Evolutionary conservation across 2,329 filamentous ascomycete species (phyloP).

Genomic region (Microcera coccophila): DNA sequence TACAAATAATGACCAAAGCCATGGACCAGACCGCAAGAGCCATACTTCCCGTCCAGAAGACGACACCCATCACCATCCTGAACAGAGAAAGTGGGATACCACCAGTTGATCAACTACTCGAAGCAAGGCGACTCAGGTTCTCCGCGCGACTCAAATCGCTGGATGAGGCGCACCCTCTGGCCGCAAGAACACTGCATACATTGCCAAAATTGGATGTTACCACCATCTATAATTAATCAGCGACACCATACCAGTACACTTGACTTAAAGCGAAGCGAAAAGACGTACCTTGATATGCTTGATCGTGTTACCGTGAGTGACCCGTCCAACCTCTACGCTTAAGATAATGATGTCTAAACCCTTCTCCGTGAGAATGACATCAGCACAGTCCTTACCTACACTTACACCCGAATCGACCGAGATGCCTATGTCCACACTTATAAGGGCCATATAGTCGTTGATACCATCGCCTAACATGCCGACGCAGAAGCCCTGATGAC

Average conservation of each 20-base stretch:
- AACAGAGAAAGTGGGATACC: constrained; percentile 10
- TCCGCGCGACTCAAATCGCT: constrained; percentile 14
- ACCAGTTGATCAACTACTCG: constrained; percentile 6
- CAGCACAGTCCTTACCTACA: constrained; percentile 29
- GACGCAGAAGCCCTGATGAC: constrained; percentile 22
- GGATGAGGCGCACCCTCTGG: constrained; percentile 15
- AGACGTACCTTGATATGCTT: too few relatives aligned
- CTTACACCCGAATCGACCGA: constrained; percentile 29
- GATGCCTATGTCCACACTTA: constrained; percentile 26
- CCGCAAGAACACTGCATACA: constrained; percentile 6
- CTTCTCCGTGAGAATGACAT: constrained; percentile 29
- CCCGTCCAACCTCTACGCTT: constrained; percentile 23
- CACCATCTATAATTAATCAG: too few relatives aligned
- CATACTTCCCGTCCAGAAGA: constrained; percentile 11
- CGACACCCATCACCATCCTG: constrained; percentile 5
- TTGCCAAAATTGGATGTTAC: constrained; percentile 28
- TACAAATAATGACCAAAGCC: constrained; percentile 7
- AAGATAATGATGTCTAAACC: constrained; percentile 26
- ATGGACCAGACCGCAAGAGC: constrained; percentile 7
- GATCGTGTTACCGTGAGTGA: too few relatives aligned
- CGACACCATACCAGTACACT: too few relatives aligned
- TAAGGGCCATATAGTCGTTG: constrained; percentile 29
- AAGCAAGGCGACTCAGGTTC: constrained; percentile 7
- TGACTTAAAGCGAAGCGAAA: too few relatives aligned
- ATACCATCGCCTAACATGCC: constrained; percentile 31